Conservation (phyloP, 441 rosid species). For the Iberis amara region DNA sequence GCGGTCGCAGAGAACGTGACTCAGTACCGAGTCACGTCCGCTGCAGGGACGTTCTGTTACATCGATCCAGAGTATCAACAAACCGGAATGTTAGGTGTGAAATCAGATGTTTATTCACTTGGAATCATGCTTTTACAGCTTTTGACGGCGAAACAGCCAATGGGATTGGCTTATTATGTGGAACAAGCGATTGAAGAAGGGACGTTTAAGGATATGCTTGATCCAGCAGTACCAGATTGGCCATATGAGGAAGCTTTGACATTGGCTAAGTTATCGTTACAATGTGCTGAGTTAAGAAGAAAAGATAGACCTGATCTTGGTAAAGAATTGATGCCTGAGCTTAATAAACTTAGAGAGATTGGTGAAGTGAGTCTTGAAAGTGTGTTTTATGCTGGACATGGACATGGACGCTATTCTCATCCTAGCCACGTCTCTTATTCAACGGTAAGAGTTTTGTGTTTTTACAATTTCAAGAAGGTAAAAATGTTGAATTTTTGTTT, state of each 20-base stretch:
- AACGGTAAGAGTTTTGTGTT: too few species aligned
- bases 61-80: slow-evolving; percentile 75
- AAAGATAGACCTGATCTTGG: slow-evolving; percentile 69
- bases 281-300: slow-evolving; percentile 52
- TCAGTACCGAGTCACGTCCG: slow-evolving; percentile 48
- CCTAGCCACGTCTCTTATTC: too few species aligned
- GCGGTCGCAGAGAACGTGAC: slow-evolving; percentile 53
- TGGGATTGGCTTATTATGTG: slow-evolving; percentile 55
- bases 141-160: slow-evolving; percentile 51
- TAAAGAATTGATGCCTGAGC: slow-evolving; percentile 53
- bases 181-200: slow-evolving; percentile 42
- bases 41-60: slow-evolving; percentile 71
- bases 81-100: slow-evolving; percentile 71
- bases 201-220: slow-evolving; percentile 41
- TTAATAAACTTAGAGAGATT: slow-evolving; percentile 39
- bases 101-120: slow-evolving; percentile 59
- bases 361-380: slow-evolving; percentile 47
- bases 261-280: slow-evolving; percentile 47
- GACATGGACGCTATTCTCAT: too few species aligned
- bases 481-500: too few species aligned
- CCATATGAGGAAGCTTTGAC: slow-evolving; percentile 47
- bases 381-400: too few species aligned
- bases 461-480: too few species aligned
- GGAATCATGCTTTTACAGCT: slow-evolving; percentile 62
- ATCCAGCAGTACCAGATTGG: slow-evolving; percentile 58